Base-by-base conservation (phyloP, 2,329 filamentous ascomycete species). In the Pseudocercospora pini-densiflorae region DNA sequence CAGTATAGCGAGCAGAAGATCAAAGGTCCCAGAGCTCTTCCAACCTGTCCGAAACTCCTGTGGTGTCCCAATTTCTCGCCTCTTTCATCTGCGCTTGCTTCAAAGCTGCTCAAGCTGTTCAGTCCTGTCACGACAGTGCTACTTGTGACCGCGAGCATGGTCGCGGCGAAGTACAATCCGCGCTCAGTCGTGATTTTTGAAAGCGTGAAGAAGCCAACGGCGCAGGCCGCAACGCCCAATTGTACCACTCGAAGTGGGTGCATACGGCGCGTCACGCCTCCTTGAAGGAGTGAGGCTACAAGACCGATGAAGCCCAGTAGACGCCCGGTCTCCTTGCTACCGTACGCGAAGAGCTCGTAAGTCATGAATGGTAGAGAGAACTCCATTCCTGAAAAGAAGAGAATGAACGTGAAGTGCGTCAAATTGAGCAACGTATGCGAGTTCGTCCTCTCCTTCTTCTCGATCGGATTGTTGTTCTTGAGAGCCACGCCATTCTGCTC, bases 331-430 rank as follows among this genome's bases (percentile, higher is more conserved):
- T 92, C 87, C 51, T 89, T 87, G 0, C 93, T 90, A 10, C 85
- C 88, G 77, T 95, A 96, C 8, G 87, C 87, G 79, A 98, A 98
- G 53, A 99, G 87, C 61, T 97, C 94, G 74, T 95, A 97, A 0
- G 94, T 98, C 88, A 99, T 94, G 79, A 99, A 99, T 0, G 95
- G 94, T 2, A 99, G 86, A 0, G 93, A 97, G 79, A 97, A 98
- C 78, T 99, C 95, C 91, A 99, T 94, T 67, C 95, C 95, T 1
- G 93, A 97, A 81, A 99, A 99, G 81, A 97, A 97, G 12, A 99
- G 88, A 66, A 99, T 89, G 79, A 99, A 99, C 55, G 90, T 82
- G 75, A 98, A 91, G 79, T 99, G 95, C 0, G 92, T 89, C 1
- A 90, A 81, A 77, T 97, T 97, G 55, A 99, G 88, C 12, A 97